A percentile compares a stretch with the other conserved stretches of the same genome.
phyloP scores from a whole-genome alignment of 2,329 filamentous ascomycete species.

The Talaromyces atroroseus region DNA sequence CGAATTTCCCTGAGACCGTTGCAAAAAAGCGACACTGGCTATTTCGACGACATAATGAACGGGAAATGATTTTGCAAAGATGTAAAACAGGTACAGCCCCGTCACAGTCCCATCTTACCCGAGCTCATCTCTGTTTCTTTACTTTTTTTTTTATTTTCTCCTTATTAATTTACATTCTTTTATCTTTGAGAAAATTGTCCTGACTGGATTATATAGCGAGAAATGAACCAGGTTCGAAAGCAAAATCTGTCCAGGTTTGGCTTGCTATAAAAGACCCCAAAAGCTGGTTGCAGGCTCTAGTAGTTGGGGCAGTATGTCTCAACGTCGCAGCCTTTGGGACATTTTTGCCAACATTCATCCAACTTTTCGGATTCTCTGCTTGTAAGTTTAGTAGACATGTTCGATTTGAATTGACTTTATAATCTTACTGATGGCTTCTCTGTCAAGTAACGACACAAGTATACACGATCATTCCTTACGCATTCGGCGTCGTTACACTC shows the following conservation, averaged over 20 bases:
- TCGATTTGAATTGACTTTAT: too few species aligned
- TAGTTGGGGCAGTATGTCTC: neutral
- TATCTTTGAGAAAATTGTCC: too few species aligned
- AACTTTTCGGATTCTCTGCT: neutral
- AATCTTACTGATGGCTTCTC: neutral
- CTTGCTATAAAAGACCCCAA: neutral
- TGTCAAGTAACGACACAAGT: neutral
- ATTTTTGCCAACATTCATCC: constrained; percentile 1
- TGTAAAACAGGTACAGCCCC: neutral
- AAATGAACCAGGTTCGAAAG: neutral
- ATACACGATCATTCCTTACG: constrained; percentile 5
- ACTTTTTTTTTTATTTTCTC: too few species aligned
- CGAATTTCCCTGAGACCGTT: neutral
- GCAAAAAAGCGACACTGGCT: neutral
- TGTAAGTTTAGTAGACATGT: neutral
- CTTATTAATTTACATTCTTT: too few species aligned
- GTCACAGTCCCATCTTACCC: too few species aligned
- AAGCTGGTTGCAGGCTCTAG: neutral
- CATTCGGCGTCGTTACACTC: constrained; percentile 4
- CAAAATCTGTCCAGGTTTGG: neutral
- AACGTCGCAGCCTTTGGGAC: constrained; percentile 2
- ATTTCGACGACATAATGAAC: neutral
- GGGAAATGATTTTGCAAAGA: neutral
- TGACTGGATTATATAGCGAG: neutral
- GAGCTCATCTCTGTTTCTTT: too few species aligned